Percentiles rank a stretch among this genome's conserved stretches.
Conservation (phyloP, 148 eudicot species). For the Chenopodium quinoa region DNA sequence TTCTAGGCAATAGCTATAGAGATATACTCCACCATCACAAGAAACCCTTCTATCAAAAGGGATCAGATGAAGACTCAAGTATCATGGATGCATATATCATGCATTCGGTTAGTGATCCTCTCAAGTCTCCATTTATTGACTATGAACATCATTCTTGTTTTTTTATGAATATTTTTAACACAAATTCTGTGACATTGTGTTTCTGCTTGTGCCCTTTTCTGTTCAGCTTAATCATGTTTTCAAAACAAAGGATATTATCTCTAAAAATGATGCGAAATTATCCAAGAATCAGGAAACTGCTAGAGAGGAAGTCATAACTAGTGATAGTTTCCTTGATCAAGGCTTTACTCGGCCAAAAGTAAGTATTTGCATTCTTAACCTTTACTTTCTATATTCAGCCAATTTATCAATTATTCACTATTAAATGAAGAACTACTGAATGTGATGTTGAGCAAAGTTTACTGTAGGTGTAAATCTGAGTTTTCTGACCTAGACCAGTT, state of each 20-base stretch:
- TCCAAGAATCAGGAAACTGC: constrained; percentile 47
- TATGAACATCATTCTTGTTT: not conserved
- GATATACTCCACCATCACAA: constrained; percentile 90
- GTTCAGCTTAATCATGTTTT: constrained; percentile 85
- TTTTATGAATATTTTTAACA: not conserved
- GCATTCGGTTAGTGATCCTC: constrained; percentile 64
- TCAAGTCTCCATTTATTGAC: not conserved
- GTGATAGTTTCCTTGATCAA: constrained; percentile 64
- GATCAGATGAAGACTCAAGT: constrained; percentile 70
- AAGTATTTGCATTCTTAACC: constrained; percentile 18
- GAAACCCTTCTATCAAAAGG: constrained; percentile 84
- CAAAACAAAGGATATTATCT: constrained; percentile 64
- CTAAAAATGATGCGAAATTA: constrained; percentile 68
- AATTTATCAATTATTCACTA: not conserved
- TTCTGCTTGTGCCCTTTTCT: constrained; percentile 15
- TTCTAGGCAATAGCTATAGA: constrained; percentile 70
- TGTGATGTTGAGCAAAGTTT: not conserved
- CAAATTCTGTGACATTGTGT: not conserved
- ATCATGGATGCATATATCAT: constrained; percentile 85
- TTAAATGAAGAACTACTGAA: not conserved
- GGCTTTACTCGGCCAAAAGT: constrained; percentile 98
- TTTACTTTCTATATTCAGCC: not conserved
- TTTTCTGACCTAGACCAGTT: not conserved
- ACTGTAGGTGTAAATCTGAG: not conserved
- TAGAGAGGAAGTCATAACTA: constrained; percentile 41